phyloP scores from a whole-genome alignment of 2,329 filamentous ascomycete species.

The Myriosclerotinia curreyana region DNA sequence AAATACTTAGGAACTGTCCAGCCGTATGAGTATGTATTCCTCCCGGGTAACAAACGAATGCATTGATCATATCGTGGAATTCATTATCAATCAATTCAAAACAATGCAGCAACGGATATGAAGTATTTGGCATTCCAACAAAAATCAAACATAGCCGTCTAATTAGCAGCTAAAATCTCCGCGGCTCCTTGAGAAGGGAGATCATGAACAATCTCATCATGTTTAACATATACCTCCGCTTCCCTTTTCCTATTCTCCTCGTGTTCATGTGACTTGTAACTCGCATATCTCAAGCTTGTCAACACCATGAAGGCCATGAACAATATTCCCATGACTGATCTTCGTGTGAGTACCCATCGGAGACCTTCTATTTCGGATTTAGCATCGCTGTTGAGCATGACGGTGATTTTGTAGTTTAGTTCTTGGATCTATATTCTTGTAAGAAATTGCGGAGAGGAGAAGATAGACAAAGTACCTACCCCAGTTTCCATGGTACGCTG shows the following conservation, averaged over 20 bases:
- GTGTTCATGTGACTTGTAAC: conserved; percentile 46
- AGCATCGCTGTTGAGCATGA: conserved; percentile 81
- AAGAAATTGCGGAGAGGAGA: not conserved
- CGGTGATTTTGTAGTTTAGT: conserved; percentile 94
- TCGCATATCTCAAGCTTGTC: conserved; percentile 57
- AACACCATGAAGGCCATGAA: conserved; percentile 63
- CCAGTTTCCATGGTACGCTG: conserved; percentile 80
- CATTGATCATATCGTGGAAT: not conserved
- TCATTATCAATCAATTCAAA: not conserved
- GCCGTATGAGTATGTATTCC: not conserved
- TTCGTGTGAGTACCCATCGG: conserved; percentile 74
- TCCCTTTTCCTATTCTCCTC: conserved; percentile 36
- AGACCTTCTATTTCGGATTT: conserved; percentile 90
- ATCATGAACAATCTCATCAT: conserved; percentile 43
- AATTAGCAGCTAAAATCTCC: conserved; percentile 58
- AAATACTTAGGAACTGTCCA: not conserved
- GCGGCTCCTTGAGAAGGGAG: conserved; percentile 52
- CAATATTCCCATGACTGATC: conserved; percentile 61
- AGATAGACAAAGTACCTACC: conserved; percentile 47
- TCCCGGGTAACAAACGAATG: too few species aligned
- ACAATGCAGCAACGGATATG: not conserved
- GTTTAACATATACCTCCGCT: conserved; percentile 41
- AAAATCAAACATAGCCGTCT: conserved; percentile 8
- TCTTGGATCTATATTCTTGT: conserved; percentile 67
- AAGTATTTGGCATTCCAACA: not conserved